Percentiles rank a stretch among this genome's conserved stretches.
Evolutionary conservation across 805 yeast genomes (phyloP).

Genomic region (Starmerella floricola): DNA sequence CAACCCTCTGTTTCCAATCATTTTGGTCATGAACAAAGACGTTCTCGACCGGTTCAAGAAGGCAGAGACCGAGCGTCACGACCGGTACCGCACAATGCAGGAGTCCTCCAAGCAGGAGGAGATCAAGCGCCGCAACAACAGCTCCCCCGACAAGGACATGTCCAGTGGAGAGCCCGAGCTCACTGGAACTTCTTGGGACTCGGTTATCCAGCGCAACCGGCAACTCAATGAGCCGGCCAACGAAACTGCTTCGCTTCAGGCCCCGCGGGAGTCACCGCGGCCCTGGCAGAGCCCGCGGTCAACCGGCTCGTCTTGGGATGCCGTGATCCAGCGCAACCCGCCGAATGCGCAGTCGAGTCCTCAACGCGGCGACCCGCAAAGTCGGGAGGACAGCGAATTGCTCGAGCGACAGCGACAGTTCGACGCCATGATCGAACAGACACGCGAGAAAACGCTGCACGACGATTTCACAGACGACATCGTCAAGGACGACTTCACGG

Average conservation of each 20-base stretch:
- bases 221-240: no score
- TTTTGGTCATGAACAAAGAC: slow-evolving; percentile 16
- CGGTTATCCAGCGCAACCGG: slow-evolving; percentile 5
- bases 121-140: slow-evolving; percentile 1
- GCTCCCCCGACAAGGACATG: background rate
- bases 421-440: slow-evolving; percentile 19
- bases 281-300: no score
- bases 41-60: slow-evolving; percentile 3
- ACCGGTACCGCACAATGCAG: background rate
- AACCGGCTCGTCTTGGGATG: no score
- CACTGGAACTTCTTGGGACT: slow-evolving; percentile 20
- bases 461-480: slow-evolving; percentile 3
- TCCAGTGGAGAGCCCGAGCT: background rate
- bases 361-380: background rate
- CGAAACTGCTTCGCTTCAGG: background rate
- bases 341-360: background rate
- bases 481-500: slow-evolving; percentile 15
- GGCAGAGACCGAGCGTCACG: slow-evolving; percentile 1
- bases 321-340: no score
- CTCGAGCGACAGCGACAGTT: slow-evolving; percentile 16
- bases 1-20: slow-evolving; percentile 22
- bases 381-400: background rate
- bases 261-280: no score
- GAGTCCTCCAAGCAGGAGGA: background rate
- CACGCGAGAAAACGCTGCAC: slow-evolving; percentile 5